Evolutionary conservation across 2,329 filamentous ascomycete genomes (phyloP), one percentile per base, ranked within the genome.

Genomic region (Elsinoe batatas): DNA sequence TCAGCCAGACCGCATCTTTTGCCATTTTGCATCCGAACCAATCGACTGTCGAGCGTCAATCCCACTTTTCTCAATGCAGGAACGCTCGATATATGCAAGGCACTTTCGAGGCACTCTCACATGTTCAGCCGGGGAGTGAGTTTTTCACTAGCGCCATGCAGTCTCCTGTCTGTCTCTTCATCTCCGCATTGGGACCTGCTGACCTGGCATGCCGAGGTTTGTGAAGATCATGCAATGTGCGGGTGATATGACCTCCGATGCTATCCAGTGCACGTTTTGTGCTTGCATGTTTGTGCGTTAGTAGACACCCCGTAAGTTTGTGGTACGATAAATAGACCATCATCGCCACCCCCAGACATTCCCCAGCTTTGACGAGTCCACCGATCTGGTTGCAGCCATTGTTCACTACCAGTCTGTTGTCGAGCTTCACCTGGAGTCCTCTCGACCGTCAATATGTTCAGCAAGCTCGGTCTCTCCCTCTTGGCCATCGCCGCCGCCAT

Each of bases 401-500:
- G 13, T 17, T 35, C 12, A 13, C 44, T 17, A 15, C 44, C 10
- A 11, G 12, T 33, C 12, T 3, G 5, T 49, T 49, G 44, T 12
- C 20, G 6, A 40, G 5, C 12, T 36, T 5, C 18, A 17, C 26
- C 8, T 11, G 30, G 6, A 26, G 18, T 49, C 26, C 30, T 36
- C 33, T 35, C 17, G n/a, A 12, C 30, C 33, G 18, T 30, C 38
- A 33, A 12, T 40, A 59, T 59, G 58, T 32, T 50, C n/a, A 46
- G 18, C 22, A 15, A 49, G 12, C 11, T 56, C 7, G 30, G 33
- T 53, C 22, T 46, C 44, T 44, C 53, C 13, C 22, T 58, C 7
- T 32, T 46, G 13, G 58, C 58, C 22, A 4, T 58, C 17, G 55
- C 58, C 32, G 15, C 53, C n/a, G 20, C 53, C 53, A 57, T 37